phyloP scores from a whole-genome alignment of 1,284 basidiomycete species.

The Moesziomyces antarcticus region DNA sequence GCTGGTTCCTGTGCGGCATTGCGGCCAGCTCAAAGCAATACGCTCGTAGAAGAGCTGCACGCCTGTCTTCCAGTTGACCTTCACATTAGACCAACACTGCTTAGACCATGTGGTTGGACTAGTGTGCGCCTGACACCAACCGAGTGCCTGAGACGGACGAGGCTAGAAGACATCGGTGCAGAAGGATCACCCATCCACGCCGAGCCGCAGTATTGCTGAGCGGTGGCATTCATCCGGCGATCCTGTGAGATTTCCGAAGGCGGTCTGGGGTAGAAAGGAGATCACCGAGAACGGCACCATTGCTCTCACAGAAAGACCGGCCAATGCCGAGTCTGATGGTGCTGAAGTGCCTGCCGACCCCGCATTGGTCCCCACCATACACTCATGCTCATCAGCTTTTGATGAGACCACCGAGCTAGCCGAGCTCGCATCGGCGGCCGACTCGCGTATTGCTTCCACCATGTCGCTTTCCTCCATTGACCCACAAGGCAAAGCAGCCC shows the following conservation, averaged over 20 bases:
- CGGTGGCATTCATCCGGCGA: not conserved
- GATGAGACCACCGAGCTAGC: not conserved
- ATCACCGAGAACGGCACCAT: not conserved
- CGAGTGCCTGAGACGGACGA: no score
- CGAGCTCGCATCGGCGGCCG: not conserved
- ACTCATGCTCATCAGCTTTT: no score
- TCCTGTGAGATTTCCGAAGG: not conserved
- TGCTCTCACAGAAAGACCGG: not conserved
- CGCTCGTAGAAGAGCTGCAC: not conserved
- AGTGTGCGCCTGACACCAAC: no score
- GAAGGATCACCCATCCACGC: no score
- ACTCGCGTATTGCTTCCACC: not conserved
- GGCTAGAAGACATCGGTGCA: no score
- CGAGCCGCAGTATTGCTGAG: not conserved
- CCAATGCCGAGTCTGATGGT: not conserved
- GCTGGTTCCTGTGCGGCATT: slow-evolving; percentile 28
- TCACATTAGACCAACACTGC: not conserved
- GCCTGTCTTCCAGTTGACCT: not conserved
- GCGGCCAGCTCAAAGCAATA: slow-evolving; percentile 10
- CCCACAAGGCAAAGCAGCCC: not conserved
- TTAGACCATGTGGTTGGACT: no score
- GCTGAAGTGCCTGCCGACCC: no score
- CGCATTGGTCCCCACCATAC: no score
- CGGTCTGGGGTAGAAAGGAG: not conserved
- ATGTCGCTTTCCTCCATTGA: not conserved